Conservation (phyloP, 2,329 filamentous ascomycete genomes). For the Curvularia hawaiiensis region DNA sequence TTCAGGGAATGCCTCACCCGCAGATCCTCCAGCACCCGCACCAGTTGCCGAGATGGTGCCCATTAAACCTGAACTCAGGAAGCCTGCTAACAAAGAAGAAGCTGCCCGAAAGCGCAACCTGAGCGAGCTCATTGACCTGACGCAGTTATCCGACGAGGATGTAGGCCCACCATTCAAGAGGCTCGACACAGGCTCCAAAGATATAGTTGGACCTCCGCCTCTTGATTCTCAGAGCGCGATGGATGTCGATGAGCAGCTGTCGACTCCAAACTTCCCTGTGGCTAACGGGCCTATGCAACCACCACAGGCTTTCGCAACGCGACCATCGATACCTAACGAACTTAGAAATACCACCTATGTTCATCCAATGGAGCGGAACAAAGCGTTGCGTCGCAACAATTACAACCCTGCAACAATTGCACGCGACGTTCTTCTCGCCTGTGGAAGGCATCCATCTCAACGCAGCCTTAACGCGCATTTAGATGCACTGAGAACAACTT, state of each 20-base stretch:
- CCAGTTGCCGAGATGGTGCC: slow-evolving; percentile 43
- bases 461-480: slow-evolving; percentile 65
- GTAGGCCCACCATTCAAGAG: slow-evolving; percentile 45
- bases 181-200: slow-evolving; percentile 19
- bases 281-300: slow-evolving; percentile 18
- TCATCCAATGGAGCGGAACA: slow-evolving; percentile 53
- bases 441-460: slow-evolving; percentile 66
- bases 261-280: slow-evolving; percentile 31
- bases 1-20: slow-evolving; percentile 18
- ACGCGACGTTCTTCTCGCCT: slow-evolving; percentile 65
- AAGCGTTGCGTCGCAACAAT: slow-evolving; percentile 54
- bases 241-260: slow-evolving; percentile 20
- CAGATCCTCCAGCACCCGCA: slow-evolving; percentile 26
- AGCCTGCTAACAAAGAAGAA: slow-evolving; percentile 57
- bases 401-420: slow-evolving; percentile 69
- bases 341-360: slow-evolving; percentile 43
- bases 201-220: slow-evolving; percentile 4
- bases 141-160: slow-evolving; percentile 53
- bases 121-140: slow-evolving; percentile 60
- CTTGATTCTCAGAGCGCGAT: slow-evolving; percentile 17
- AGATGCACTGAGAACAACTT: slow-evolving; percentile 51
- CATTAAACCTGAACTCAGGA: slow-evolving; percentile 33
- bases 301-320: slow-evolving; percentile 15
- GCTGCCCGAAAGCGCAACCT: slow-evolving; percentile 61
- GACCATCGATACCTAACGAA: slow-evolving; percentile 18